Conservation (phyloP, 768 basidiomycete species). For the Thelephora ganbajun region DNA sequence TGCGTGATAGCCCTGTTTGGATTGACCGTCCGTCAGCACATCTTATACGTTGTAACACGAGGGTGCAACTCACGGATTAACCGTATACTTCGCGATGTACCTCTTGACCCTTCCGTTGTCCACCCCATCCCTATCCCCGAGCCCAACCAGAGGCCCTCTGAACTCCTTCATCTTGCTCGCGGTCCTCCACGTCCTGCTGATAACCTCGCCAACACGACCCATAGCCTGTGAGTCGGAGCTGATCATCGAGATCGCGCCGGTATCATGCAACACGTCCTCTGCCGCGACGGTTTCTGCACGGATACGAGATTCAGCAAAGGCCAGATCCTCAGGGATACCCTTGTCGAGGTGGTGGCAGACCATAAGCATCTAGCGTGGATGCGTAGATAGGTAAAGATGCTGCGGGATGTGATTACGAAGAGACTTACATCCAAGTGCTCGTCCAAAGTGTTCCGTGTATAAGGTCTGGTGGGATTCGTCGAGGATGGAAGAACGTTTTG, state of each 20-base stretch:
- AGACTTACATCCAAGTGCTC: slow-evolving; percentile 86
- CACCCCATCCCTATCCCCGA: slow-evolving; percentile 55
- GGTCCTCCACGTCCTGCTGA: slow-evolving; percentile 89
- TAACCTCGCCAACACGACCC: slow-evolving; percentile 94
- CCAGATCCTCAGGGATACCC: slow-evolving; percentile 83
- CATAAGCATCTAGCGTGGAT: slow-evolving; percentile 77
- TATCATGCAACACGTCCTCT: slow-evolving; percentile 89
- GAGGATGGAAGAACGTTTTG: slow-evolving; percentile 90
- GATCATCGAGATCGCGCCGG: slow-evolving; percentile 93
- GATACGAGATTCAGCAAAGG: slow-evolving; percentile 95
- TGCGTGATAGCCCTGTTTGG: slow-evolving; percentile 73
- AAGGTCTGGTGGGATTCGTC: slow-evolving; percentile 94
- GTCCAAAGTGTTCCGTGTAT: slow-evolving; percentile 80
- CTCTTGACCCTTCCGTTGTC: slow-evolving; percentile 92
- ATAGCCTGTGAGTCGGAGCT: slow-evolving; percentile 96
- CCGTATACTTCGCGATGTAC: slow-evolving; percentile 92
- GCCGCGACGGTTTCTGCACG: slow-evolving; percentile 94
- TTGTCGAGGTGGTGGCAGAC: slow-evolving; percentile 96
- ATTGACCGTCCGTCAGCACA: not conserved
- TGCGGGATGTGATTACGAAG: not conserved
- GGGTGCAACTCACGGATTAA: slow-evolving; percentile 69
- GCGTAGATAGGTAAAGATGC: not conserved
- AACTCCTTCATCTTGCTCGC: slow-evolving; percentile 87
- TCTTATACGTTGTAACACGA: not conserved
- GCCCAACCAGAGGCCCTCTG: slow-evolving; percentile 51